Evolutionary conservation across 768 basidiomycete species (phyloP), one percentile per base, ranked within the genome.

Genomic region (Lactarius sp.): DNA sequence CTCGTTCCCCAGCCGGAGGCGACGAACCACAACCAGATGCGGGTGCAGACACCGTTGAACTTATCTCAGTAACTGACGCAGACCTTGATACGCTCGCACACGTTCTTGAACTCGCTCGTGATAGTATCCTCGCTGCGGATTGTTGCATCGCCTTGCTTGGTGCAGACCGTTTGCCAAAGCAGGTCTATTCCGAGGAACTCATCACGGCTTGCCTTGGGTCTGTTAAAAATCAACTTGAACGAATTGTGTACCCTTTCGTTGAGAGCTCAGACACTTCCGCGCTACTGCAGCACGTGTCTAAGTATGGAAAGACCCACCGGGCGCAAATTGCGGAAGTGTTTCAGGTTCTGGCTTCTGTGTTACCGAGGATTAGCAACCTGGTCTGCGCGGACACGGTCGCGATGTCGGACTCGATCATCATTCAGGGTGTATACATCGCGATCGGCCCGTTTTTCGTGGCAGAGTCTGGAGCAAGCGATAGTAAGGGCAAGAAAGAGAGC

Each of bases 151-250:
- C 87, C 0, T 73, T 97, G 6, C 80, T 98, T 34, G 83, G 84
- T 2, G 86, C 87, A 37, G 91, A 92, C 66, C 80, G 88, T 27
- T 76, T 96, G 60, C 83, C 91, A 2, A 96, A 96, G 73, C 91
- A 94, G 82, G 94, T 93, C 9, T 96, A 96, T 73, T 97, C 96
- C 0, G 94, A 98, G 73, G 97, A 99, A 71, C 79, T 94, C 12
- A 92, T 99, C 65, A 86, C 86, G 0, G 77, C 82, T 0, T 92
- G 94, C 75, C 78, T 98, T 18, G 78, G 76, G 49, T 79, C 87
- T 0, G 80, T 94, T 65, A 94, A 95, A 72, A 89, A 88, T 65
- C 87, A 88, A 61, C 82, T 97, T 36, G 84, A 84, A 1, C 84
- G 84, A 70, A 79, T 92, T 52, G 79, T 98, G 13, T 95, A 92